phyloP scores from a whole-genome alignment of 441 rosid species.

The Populus tomentosa region DNA sequence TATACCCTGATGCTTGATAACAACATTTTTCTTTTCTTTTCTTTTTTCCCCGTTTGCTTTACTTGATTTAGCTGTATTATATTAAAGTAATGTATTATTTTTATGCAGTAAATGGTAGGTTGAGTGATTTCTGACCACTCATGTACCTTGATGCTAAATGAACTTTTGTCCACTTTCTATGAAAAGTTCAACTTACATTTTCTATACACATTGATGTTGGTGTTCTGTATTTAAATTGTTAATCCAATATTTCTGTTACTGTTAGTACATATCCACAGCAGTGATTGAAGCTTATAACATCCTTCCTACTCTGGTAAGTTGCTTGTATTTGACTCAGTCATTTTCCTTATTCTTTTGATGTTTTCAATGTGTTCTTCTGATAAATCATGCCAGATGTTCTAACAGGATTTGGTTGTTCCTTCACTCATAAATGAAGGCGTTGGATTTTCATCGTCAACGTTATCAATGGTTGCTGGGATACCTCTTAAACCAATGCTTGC shows the following conservation, averaged over 20 bases:
- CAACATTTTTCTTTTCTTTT: not conserved
- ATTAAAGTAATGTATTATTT: not conserved
- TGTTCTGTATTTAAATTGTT: conserved; percentile 7
- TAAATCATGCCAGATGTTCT: conserved; percentile 3
- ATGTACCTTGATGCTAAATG: not conserved
- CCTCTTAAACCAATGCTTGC: conserved; percentile 97
- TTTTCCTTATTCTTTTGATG: conserved; percentile 9
- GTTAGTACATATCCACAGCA: conserved; percentile 63
- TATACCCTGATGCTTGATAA: too few relatives aligned
- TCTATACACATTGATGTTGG: not conserved
- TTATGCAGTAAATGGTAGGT: not conserved
- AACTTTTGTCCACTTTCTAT: not conserved
- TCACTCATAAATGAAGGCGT: conserved; percentile 57
- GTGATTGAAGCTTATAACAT: conserved; percentile 78
- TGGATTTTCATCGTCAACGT: conserved; percentile 61
- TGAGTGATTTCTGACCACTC: not conserved
- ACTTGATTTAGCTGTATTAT: not conserved
- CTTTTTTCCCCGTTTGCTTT: not conserved
- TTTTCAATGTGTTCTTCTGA: not conserved
- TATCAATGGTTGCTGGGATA: conserved; percentile 79
- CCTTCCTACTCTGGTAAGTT: conserved; percentile 76
- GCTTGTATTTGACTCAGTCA: not conserved
- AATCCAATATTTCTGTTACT: conserved; percentile 17
- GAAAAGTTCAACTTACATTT: not conserved
- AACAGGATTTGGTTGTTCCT: conserved; percentile 77